Base-by-base conservation (phyloP, 208 protist species). In the Plasmodiophora brassicae region DNA sequence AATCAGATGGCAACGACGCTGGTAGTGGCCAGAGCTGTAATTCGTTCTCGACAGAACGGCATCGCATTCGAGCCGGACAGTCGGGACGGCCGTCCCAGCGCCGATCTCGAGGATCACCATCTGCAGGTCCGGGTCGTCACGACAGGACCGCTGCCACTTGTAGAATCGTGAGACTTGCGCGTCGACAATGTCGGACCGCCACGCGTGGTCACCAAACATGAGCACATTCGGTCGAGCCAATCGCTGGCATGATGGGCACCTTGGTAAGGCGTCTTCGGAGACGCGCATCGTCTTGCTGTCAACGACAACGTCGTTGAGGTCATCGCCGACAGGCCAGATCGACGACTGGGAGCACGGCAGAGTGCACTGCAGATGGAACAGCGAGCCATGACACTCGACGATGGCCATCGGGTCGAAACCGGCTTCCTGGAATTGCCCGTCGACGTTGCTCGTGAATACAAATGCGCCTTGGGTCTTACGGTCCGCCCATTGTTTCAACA, bases 351-450 rank as follows among this genome's bases (percentile, higher is more conserved):
- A 57, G 25, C 50, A 57, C 14, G 50, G 50, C 50, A 84, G 25
- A 60, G 71, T 46, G n/a, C 71, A 84, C 25, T 84, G 71, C 71
- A 84, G 25, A 22, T 84, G 14, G 25, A n/a, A 25, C 32, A 84
- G 32, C 38, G 38, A 71, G 14, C 71, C 71, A 84, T 84, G 71
- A 60, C 71, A 84, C n/a, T 84, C 71, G n/a, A 38, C 20, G 45
- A 84, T 84, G 14, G 20, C 20, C 22, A n/a, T 22, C 20, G 32
- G 38, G 25, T 84, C 71, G 25, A 84, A 84, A n/a, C 71, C 71
- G 22, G 71, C 71, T 84, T 84, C 25, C 71, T 84, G 71, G 45
- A 84, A 84, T 46, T 84, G 71, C 22, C 71, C 71, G 25, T 84
- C 71, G n/a, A 84, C 45, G 25, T 84, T 71, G 32, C 38, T 84